A percentile compares a stretch with the other conserved stretches of the same genome.
These are phyloP conservation scores for Beauveria sp. DNA, from an alignment of 2,329 filamentous ascomycete species.

Conservation along the genomic window DNA sequence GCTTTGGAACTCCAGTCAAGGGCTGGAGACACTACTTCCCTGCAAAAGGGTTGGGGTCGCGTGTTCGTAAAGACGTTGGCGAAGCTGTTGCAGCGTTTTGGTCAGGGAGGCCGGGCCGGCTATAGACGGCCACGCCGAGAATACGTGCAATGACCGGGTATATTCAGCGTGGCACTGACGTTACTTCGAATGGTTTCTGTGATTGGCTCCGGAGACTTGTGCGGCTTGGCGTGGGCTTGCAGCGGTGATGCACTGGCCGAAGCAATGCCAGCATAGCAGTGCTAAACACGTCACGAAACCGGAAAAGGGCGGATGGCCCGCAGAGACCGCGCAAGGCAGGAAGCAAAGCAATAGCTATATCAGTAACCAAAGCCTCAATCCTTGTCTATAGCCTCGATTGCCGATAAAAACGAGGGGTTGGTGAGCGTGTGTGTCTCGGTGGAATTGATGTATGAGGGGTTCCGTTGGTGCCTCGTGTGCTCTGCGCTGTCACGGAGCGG, in stretches of 20 bases:
- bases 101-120: too few relatives aligned
- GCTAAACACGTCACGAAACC: neutral
- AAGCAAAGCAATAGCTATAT: neutral
- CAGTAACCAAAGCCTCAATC: neutral
- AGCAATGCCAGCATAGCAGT: neutral
- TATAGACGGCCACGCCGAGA: neutral
- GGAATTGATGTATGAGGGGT: neutral
- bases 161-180: neutral
- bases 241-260: neutral
- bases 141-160: neutral
- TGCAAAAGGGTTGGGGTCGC: neutral
- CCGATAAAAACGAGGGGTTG: neutral
- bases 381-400: conserved; percentile 3
- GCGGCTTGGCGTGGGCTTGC: neutral
- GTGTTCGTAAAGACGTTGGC: neutral
- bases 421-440: neutral
- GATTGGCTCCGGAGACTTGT: neutral
- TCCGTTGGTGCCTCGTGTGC: neutral
- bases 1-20: neutral
- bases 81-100: neutral
- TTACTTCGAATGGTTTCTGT: neutral
- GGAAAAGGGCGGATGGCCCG: neutral
- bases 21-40: neutral
- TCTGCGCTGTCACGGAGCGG: neutral
- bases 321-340: too few relatives aligned